Conservation (phyloP, 2,329 filamentous ascomycete species). For the Thielaviopsis ethacetica region DNA sequence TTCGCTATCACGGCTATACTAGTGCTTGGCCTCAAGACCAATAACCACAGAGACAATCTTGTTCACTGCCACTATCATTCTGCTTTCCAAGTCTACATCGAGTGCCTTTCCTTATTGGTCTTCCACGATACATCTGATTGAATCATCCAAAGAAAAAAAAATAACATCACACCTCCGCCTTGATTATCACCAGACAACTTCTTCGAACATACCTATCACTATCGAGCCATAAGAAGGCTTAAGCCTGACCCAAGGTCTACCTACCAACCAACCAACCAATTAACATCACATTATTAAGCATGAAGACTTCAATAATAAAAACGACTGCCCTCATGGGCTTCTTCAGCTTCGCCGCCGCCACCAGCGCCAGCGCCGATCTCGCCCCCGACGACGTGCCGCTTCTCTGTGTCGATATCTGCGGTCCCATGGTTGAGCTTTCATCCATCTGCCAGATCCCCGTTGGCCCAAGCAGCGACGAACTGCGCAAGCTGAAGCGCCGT, state of each 20-base stretch:
- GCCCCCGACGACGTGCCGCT: conserved; percentile 22
- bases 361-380: conserved; percentile 18
- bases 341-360: conserved; percentile 16
- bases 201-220: background rate
- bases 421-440: conserved; percentile 27
- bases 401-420: conserved; percentile 25
- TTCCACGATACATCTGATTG: background rate
- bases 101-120: background rate
- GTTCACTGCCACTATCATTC: background rate
- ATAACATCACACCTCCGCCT: background rate
- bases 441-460: conserved; percentile 19
- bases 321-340: background rate
- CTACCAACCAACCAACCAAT: background rate
- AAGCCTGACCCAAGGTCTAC: background rate
- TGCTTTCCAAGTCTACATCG: background rate
- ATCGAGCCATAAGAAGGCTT: too few relatives aligned
- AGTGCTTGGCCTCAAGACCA: background rate
- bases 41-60: background rate
- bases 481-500: conserved; percentile 17
- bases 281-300: background rate
- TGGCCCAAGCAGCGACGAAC: conserved; percentile 12
- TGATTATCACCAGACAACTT: background rate
- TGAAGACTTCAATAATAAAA: conserved; percentile 3
- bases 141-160: background rate
- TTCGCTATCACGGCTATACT: background rate